These are phyloP conservation scores for Talaromyces funiculosus DNA, from an alignment of 2,329 filamentous ascomycete genomes.

Conservation along the genomic window DNA sequence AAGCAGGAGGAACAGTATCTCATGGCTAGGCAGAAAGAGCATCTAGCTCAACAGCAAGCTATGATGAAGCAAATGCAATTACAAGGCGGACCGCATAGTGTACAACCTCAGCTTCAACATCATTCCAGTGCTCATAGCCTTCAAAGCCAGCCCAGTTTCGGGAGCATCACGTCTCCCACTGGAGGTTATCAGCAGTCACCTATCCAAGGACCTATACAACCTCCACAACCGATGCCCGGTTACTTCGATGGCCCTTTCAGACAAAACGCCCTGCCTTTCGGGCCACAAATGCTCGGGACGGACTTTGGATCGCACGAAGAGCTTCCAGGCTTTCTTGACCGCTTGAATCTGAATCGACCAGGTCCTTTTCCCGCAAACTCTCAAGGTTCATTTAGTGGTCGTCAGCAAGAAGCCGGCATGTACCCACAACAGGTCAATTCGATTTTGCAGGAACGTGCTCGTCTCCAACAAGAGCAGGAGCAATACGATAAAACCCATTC, in stretches of 20 bases:
- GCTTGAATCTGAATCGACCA: conserved; percentile 55
- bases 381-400: conserved; percentile 42
- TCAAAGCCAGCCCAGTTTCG: conserved; percentile 94
- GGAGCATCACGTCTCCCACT: conserved; percentile 79
- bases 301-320: conserved; percentile 63
- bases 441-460: conserved; percentile 57
- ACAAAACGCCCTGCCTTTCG: conserved; percentile 38
- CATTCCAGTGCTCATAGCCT: conserved; percentile 93
- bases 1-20: conserved; percentile 98
- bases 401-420: conserved; percentile 41
- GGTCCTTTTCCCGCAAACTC: conserved; percentile 45
- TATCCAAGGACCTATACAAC: conserved; percentile 55
- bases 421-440: conserved; percentile 54
- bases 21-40: conserved; percentile 93
- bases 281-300: conserved; percentile 40
- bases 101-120: conserved; percentile 69
- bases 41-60: conserved; percentile 80
- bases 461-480: conserved; percentile 57
- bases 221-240: conserved; percentile 51
- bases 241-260: conserved; percentile 60
- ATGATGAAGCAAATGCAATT: conserved; percentile 67
- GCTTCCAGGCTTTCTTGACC: conserved; percentile 57
- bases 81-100: conserved; percentile 48
- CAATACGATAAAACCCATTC: conserved; percentile 45
- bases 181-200: conserved; percentile 60